Evolutionary conservation across 345 rosid genomes (phyloP).

Genomic region (Camelina neglecta): DNA sequence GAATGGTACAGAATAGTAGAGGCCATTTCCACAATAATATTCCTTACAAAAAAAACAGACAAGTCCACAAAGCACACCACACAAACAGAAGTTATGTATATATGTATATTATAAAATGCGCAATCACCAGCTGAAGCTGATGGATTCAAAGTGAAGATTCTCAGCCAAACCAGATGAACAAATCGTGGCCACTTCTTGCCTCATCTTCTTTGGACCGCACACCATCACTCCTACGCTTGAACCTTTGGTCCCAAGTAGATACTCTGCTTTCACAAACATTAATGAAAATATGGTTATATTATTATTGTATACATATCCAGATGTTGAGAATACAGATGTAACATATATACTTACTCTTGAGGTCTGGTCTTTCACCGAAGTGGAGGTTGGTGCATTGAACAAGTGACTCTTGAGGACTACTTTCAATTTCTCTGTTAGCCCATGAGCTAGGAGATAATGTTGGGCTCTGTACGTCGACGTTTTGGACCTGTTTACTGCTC

Average conservation of each 20-base stretch:
- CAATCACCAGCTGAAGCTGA: conserved; percentile 85
- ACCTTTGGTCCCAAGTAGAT: conserved; percentile 53
- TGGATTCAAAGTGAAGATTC: conserved; percentile 74
- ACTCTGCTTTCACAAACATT: conserved; percentile 45
- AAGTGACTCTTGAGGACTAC: conserved; percentile 61
- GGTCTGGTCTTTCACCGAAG: conserved; percentile 71
- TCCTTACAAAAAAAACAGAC: neutral
- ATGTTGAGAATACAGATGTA: conserved; percentile 14
- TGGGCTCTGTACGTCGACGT: conserved; percentile 45
- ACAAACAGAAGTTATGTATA: neutral
- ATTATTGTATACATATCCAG: neutral
- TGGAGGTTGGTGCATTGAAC: conserved; percentile 54
- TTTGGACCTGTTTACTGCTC: conserved; percentile 47
- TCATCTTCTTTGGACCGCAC: conserved; percentile 80
- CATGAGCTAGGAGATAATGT: conserved; percentile 43
- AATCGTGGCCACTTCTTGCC: conserved; percentile 63
- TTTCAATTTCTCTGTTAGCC: conserved; percentile 65
- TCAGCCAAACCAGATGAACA: conserved; percentile 65
- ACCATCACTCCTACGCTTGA: conserved; percentile 73
- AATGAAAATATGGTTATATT: neutral
- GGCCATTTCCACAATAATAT: neutral
- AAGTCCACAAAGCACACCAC: conserved; percentile 5
- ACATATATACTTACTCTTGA: conserved; percentile 53
- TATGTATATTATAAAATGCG: neutral
- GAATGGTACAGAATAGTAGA: neutral